Conservation (phyloP, 192 early-diverging fungal species). For the Backusella psychrophila region DNA sequence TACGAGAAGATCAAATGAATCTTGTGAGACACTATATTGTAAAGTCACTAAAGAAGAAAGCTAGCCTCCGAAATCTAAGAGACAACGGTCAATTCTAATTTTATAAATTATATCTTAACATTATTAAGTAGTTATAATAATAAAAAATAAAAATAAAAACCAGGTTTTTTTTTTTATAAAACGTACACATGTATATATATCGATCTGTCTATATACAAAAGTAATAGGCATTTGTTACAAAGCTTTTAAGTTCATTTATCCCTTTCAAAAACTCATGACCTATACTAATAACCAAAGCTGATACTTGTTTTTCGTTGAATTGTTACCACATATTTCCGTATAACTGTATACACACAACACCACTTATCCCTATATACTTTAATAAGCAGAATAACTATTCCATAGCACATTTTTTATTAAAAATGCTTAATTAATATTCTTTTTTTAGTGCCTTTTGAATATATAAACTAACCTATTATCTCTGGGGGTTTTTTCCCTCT, state of each 20-base stretch:
- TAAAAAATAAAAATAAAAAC: background rate
- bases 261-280: no score
- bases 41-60: conserved; percentile 32
- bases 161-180: background rate
- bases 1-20: conserved; percentile 38
- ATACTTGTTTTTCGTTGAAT: background rate
- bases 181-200: background rate
- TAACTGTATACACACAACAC: background rate
- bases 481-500: background rate
- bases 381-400: background rate
- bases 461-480: background rate
- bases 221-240: background rate
- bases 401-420: background rate
- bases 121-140: background rate
- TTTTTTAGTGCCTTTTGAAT: background rate
- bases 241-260: no score
- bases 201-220: background rate
- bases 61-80: conserved; percentile 26
- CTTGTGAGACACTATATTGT: conserved; percentile 31
- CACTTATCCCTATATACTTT: background rate
- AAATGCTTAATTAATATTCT: conserved; percentile 5
- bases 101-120: background rate
- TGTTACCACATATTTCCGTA: background rate
- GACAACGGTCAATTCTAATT: conserved; percentile 14
- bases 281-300: no score